Base-by-base conservation (phyloP, 352 stramenopile species). In the Paralagenidium karlingii region DNA sequence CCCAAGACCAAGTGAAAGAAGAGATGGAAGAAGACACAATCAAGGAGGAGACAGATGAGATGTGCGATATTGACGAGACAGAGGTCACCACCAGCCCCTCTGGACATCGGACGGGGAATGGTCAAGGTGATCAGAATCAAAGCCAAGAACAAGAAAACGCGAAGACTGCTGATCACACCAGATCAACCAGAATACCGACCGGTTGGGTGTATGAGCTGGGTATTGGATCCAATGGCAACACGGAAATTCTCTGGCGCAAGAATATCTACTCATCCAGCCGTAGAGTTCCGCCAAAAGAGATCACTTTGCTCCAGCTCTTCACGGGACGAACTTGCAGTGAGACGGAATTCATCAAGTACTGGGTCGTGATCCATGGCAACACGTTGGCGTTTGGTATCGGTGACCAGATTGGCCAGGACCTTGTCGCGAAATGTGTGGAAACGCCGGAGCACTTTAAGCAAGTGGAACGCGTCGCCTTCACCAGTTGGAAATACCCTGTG, bases 201-300 rank as follows among this genome's bases (percentile, higher is more conserved):
- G 15, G 16, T 22, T 84, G 69, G 69, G 45, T 43, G 22, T 84
- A 80, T 47, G 73, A 87, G 44, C 56, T 82, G 22, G 65, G 64
- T 3, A 34, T 84, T 27, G 73, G 73, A 29, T 71, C 57, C 22
- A 87, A 58, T 38, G 73, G 73, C 49, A 87, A 87, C 29, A 87
- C 73, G 8, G 73, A 87, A 47, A 38, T 87, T 16, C 55, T 80
- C 18, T 79, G 63, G 56, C 62, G 69, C 27, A 84, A 84, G 61
- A 49, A 53, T 37, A 36, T 20, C 3, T 22, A 16, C 3, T 22
- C 3, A 7, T 20, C 19, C 19, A 8, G 7, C 16, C 30, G 30
- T 7, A 36, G 22, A 7, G 45, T 56, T 3, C 18, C 8, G 8
- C 8, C 26, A 8, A 49, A 55, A 15, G 76, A 90, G 43, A 40